Base-by-base conservation (phyloP, 768 basidiomycete species). In the Auriscalpium vulgare region DNA sequence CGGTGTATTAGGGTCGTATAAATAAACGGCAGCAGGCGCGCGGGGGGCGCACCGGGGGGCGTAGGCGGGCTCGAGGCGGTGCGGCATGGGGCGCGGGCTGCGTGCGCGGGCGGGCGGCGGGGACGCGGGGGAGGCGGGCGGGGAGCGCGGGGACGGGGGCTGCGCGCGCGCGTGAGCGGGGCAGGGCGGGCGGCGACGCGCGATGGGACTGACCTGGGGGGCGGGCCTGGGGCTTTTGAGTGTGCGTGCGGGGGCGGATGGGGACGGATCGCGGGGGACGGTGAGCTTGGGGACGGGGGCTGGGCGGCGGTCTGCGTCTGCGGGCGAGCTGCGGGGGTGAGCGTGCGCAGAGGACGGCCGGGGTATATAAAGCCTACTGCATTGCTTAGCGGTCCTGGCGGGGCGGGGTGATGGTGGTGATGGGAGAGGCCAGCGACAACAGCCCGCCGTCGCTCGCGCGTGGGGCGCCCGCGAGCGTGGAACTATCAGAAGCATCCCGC, bases 31-130 rank as follows among this genome's bases (percentile, higher is more conserved):
- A 59, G n/a, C 53, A 54, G 47, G n/a, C n/a, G n/a, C 47, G 58
- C 55, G 52, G 54, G 59, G 59, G 66, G 16, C 69, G 65, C 53
- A 68, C 67, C 59, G 56, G 43, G 60, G 48, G 55, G 59, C 56
- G 50, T 36, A 50, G 61, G 57, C 37, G 45, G 73, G 62, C 55
- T 77, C 75, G 57, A 82, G 77, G 35, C 80, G 75, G 64, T 76
- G 78, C 47, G 81, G 79, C 80, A 81, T 82, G 50, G 50, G 9
- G 16, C 17, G 50, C 16, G 37, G 50, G 14, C 8, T 37, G 17
- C 40, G 40, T 0, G 29, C 4, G 29, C 29, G 29, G 29, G 29
- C 1, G 21, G 21, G 21, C 21, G 14, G 40, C 17, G 40, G 17
- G 40, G 40, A 43, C 17, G 14, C 21, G 21, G 21, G 21, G 21